Evolutionary conservation across 495 filamentous ascomycete species (phyloP), one percentile per base, ranked within the genome.

Genomic region (Platismatia glauca): DNA sequence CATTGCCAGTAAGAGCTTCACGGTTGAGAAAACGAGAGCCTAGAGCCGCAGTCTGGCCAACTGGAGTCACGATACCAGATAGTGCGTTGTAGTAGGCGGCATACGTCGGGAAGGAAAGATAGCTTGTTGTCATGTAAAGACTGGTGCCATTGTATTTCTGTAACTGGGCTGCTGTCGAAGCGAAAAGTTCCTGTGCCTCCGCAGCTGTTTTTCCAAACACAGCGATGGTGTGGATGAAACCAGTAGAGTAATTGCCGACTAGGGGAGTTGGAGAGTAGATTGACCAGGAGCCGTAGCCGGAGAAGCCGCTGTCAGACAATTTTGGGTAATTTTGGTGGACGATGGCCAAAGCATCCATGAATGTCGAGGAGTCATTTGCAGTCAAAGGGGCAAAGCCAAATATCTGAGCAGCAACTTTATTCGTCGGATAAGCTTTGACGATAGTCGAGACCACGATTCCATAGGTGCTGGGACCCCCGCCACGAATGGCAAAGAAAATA

Each of bases 401-500:
- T 34, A 76, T 74, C 50, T 76, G 75, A 18, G 72, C 69, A 15
- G 74, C 75, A 55, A 77, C 63, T 4, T 55, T 61, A 0, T 50
- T 67, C 24, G 76, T 74, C 7, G 77, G 72, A 65, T 76, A 74
- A 8, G 73, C 72, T 64, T 78, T 77, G 57, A 79, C 62, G 7
- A 75, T 78, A 35, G 75, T 68, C 31, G 70, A 74, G 34, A 77
- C 59, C 18, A 80, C 76, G 20, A 81, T 73, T 31, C 75, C 79
- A 60, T 77, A 83, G 44, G 73, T 81, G n/a, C 79, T 77, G 9
- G 71, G 71, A 8, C 81, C 81, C 13, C 73, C 73, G 13, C 83
- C 83, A 31, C 83, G 75, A 31, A 86, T 70, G 5, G 79, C 79
- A 67, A 80, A 87, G 76, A 86, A 89, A 13, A 87, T 79, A 48